phyloP scores from a whole-genome alignment of 768 basidiomycete species.

The Trametes elegans region DNA sequence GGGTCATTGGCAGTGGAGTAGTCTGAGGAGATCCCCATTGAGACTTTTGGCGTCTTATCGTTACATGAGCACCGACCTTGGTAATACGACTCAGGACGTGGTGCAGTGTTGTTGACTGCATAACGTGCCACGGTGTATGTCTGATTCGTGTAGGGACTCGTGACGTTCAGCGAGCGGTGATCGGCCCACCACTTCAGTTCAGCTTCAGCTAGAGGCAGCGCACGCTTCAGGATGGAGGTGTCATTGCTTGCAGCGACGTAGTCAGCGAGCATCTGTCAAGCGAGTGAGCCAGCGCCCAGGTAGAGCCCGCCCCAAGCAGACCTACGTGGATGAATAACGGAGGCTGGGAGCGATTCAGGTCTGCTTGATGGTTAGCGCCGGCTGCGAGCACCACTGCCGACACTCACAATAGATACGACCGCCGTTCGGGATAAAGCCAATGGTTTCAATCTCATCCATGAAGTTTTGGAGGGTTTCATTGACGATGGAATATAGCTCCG shows the following conservation, averaged over 20 bases:
- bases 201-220: conserved; percentile 80
- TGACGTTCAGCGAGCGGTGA: conserved; percentile 68
- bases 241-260: conserved; percentile 77
- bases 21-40: conserved; percentile 44
- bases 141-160: conserved; percentile 65
- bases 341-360: conserved; percentile 90
- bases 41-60: not conserved
- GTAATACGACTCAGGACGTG: conserved; percentile 83
- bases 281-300: too few species aligned
- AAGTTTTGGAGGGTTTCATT: conserved; percentile 87
- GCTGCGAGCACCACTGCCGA: not conserved
- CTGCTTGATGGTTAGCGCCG: conserved; percentile 34
- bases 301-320: too few species aligned
- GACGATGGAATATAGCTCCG: conserved; percentile 67
- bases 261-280: conserved; percentile 75
- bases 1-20: conserved; percentile 77
- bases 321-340: conserved; percentile 82
- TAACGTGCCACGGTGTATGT: conserved; percentile 71
- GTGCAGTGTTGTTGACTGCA: conserved; percentile 78
- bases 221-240: conserved; percentile 69
- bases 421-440: conserved; percentile 95
- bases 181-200: conserved; percentile 83
- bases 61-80: conserved; percentile 41
- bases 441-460: conserved; percentile 83
- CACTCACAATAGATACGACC: conserved; percentile 82